Conservation (phyloP, 192 early-diverging fungal genomes). For the Coemansia sp. region DNA sequence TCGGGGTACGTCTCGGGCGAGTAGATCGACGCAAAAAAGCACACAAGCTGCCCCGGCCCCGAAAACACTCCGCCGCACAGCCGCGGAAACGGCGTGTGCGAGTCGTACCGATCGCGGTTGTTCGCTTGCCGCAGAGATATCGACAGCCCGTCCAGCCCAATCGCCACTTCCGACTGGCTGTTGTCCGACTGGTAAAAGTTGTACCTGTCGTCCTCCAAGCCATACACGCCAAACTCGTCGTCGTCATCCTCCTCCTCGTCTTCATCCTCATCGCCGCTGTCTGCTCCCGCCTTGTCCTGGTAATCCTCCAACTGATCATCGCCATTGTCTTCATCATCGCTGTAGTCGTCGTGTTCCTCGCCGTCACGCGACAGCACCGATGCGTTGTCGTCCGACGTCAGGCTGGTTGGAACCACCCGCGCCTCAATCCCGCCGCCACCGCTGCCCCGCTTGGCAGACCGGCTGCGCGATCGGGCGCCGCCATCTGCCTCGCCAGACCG, state of each 20-base stretch:
- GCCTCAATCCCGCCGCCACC: neutral
- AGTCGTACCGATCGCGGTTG: slow-evolving; percentile 35
- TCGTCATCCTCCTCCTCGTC: slow-evolving; percentile 6
- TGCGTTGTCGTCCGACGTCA: slow-evolving; percentile 18
- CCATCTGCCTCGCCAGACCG: neutral
- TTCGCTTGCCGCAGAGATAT: slow-evolving; percentile 15
- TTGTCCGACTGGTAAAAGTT: slow-evolving; percentile 16
- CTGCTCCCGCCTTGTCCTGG: neutral
- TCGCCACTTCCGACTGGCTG: slow-evolving; percentile 14
- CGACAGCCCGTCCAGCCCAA: slow-evolving; percentile 14
- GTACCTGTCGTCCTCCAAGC: slow-evolving; percentile 14
- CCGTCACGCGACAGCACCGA: slow-evolving; percentile 1
- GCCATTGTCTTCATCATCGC: neutral
- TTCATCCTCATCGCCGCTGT: neutral
- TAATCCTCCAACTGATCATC: neutral
- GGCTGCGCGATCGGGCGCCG: neutral
- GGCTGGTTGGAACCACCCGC: slow-evolving; percentile 1
- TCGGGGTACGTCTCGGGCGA: slow-evolving; percentile 36
- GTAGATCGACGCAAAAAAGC: slow-evolving; percentile 47
- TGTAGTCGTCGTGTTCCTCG: neutral
- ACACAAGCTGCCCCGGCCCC: slow-evolving; percentile 41
- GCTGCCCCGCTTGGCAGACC: neutral
- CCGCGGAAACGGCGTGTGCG: slow-evolving; percentile 45
- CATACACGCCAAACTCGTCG: neutral
- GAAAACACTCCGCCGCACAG: slow-evolving; percentile 51